phyloP scores from a whole-genome alignment of 2,329 filamentous ascomycete species.

The Pseudogymnoascus sp. region DNA sequence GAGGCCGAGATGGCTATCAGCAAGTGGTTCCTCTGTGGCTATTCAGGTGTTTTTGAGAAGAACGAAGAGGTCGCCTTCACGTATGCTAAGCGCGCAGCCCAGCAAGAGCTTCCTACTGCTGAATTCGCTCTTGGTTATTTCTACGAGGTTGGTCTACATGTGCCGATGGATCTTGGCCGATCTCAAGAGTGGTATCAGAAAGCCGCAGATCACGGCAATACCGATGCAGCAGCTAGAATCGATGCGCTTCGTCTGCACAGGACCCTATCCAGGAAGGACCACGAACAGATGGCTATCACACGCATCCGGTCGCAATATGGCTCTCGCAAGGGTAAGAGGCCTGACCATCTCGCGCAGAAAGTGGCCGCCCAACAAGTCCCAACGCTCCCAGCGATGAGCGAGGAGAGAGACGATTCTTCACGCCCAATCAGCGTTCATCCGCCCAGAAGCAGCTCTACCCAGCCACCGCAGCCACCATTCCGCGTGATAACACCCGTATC shows the following conservation, averaged over 20 bases:
- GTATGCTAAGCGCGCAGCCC: conserved; percentile 81
- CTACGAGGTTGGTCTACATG: conserved; percentile 89
- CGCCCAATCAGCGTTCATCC: conserved; percentile 1
- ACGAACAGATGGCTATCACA: conserved; percentile 82
- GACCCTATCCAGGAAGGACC: conserved; percentile 79
- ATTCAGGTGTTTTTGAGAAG: conserved; percentile 85
- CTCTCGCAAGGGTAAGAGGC: conserved; percentile 54
- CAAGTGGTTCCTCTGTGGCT: conserved; percentile 96
- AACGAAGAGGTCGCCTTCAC: conserved; percentile 90
- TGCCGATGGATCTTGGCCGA: conserved; percentile 72
- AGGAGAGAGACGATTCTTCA: conserved; percentile 18
- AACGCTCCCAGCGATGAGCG: conserved; percentile 23
- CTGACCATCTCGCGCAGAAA: conserved; percentile 48
- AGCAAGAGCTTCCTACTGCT: conserved; percentile 73
- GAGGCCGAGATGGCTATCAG: conserved; percentile 95
- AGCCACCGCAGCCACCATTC: conserved; percentile 1
- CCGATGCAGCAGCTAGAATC: conserved; percentile 73
- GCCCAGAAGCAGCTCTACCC: conserved; percentile 12
- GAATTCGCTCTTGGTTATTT: conserved; percentile 98
- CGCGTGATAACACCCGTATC: background rate
- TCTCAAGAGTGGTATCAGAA: conserved; percentile 85
- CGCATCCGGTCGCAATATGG: conserved; percentile 78
- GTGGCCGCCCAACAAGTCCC: conserved; percentile 18
- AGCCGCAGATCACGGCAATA: conserved; percentile 83
- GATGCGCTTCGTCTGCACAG: conserved; percentile 77